A percentile compares a stretch with the other conserved stretches of the same genome.
phyloP scores from a whole-genome alignment of 2,329 filamentous ascomycete genomes.

The Neoascochyta sp. region DNA sequence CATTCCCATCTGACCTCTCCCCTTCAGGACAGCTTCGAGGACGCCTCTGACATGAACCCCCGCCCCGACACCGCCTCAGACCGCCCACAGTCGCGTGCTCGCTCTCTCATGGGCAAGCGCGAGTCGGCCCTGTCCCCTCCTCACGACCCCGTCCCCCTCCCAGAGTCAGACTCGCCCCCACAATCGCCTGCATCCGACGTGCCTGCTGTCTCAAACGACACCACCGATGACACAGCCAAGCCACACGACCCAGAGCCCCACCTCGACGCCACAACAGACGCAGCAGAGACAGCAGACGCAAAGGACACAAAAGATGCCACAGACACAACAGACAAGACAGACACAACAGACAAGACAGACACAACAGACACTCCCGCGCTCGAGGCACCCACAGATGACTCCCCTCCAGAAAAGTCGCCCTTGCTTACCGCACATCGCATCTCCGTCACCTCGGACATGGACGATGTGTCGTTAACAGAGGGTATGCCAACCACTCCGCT shows the following conservation, averaged over 20 bases:
- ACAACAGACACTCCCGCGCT: slow-evolving; percentile 4
- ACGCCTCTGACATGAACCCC: slow-evolving; percentile 62
- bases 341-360: slow-evolving; percentile 3
- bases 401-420: slow-evolving; percentile 47
- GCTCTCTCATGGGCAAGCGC: slow-evolving; percentile 52
- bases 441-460: slow-evolving; percentile 55
- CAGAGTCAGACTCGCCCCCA: slow-evolving; percentile 20
- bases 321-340: slow-evolving; percentile 5
- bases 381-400: slow-evolving; percentile 19
- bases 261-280: too few species aligned
- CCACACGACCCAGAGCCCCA: slow-evolving; percentile 7
- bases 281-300: too few species aligned
- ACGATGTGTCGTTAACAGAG: slow-evolving; percentile 61
- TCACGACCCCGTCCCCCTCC: slow-evolving; percentile 28
- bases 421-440: slow-evolving; percentile 52
- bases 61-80: slow-evolving; percentile 42
- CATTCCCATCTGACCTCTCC: slow-evolving; percentile 2
- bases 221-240: slow-evolving; percentile 6
- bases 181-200: slow-evolving; percentile 21
- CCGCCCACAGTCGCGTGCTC: slow-evolving; percentile 35
- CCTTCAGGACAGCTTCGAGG: slow-evolving; percentile 72
- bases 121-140: too few species aligned
- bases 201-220: slow-evolving; percentile 9
- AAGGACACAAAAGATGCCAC: too few species aligned
- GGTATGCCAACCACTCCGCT: slow-evolving; percentile 46